These are phyloP conservation scores for Aspergillus asperescens DNA, from an alignment of 495 filamentous ascomycete species.

Conservation along the genomic window DNA sequence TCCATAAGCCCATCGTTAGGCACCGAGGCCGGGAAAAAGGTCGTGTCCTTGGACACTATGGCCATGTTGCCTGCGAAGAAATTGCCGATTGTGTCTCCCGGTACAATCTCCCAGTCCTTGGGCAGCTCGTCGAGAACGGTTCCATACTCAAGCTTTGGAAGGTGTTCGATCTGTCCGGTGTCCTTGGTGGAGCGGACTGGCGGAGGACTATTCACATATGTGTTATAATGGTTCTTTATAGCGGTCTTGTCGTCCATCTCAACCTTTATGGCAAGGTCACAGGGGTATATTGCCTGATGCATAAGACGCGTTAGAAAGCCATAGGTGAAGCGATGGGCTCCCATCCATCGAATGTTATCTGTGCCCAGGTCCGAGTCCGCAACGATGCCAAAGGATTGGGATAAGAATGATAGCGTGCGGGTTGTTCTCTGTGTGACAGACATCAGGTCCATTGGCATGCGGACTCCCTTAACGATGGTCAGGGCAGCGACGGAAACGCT, in stretches of 20 bases:
- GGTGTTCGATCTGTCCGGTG: constrained; percentile 37
- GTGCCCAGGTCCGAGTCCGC: constrained; percentile 86
- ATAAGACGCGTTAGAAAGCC: constrained; percentile 72
- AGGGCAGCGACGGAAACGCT: constrained; percentile 72
- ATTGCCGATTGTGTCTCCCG: constrained; percentile 74
- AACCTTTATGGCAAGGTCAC: constrained; percentile 78
- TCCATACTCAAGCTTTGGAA: constrained; percentile 74
- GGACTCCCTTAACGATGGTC: constrained; percentile 76
- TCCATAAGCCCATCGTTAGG: constrained; percentile 85
- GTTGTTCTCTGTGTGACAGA: constrained; percentile 76
- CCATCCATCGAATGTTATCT: constrained; percentile 90
- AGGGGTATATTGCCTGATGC: constrained; percentile 72
- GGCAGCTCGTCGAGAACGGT: constrained; percentile 73
- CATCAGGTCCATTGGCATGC: constrained; percentile 75
- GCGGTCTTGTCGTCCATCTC: constrained; percentile 69
- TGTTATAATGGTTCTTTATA: constrained; percentile 68
- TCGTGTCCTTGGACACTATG: constrained; percentile 78
- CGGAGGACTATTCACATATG: constrained; percentile 38
- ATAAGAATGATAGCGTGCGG: constrained; percentile 79
- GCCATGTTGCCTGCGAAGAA: constrained; percentile 97
- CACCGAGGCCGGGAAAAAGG: constrained; percentile 83
- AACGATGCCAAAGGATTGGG: constrained; percentile 83
- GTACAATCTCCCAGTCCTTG: constrained; percentile 63
- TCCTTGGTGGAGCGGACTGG: constrained; percentile 21
- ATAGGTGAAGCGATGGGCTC: constrained; percentile 73